Percentiles rank a stretch among this genome's conserved stretches.
Evolutionary conservation across 192 early-diverging fungal genomes (phyloP).

Genomic region (Backusella psychrophila): DNA sequence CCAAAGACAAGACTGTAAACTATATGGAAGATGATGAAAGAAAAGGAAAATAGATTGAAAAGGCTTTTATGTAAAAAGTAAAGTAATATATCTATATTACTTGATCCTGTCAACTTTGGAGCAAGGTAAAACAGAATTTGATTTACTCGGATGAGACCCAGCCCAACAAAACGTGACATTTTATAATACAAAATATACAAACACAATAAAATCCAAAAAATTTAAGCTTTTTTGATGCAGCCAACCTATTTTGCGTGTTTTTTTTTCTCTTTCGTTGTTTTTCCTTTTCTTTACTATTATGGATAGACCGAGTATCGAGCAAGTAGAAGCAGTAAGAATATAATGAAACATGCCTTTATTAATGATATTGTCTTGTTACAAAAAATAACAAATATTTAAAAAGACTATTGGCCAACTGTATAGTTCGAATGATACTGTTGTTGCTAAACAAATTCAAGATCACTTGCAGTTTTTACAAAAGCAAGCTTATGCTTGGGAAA

Average conservation of each 20-base stretch:
- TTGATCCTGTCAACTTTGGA: too few species aligned
- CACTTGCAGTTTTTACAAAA: constrained; percentile 52
- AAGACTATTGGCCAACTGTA: constrained; percentile 53
- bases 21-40: too few species aligned
- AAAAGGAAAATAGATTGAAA: too few species aligned
- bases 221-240: neutral
- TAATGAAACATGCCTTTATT: neutral
- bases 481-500: constrained; percentile 52
- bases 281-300: neutral
- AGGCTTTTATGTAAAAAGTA: too few species aligned
- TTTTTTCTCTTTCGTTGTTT: neutral
- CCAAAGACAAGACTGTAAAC: too few species aligned
- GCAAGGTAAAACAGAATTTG: too few species aligned
- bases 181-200: too few species aligned
- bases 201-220: too few species aligned
- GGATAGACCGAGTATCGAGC: neutral
- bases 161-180: too few species aligned
- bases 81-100: too few species aligned
- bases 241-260: neutral
- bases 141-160: too few species aligned
- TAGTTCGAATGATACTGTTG: constrained; percentile 31
- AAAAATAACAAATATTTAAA: neutral
- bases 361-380: neutral
- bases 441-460: constrained; percentile 47
- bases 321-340: neutral